A percentile compares a stretch with the other conserved stretches of the same genome.
Evolutionary conservation across 306 rosid species (phyloP).

Genomic region (Cucumis hystrix): DNA sequence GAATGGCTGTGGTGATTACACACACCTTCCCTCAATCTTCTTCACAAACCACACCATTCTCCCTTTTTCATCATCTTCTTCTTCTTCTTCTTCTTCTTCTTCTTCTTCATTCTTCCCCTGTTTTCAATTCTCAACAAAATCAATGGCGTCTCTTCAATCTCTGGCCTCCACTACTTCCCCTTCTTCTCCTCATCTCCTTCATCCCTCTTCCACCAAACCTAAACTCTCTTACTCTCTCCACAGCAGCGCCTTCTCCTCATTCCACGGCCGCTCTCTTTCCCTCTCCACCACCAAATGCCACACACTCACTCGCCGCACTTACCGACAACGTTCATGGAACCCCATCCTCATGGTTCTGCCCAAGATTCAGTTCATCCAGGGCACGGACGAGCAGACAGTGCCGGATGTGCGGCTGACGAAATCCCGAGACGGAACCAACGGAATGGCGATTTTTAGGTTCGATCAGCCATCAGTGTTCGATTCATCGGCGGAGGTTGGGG

Average conservation of each 20-base stretch:
- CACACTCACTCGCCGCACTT: constrained; percentile 10
- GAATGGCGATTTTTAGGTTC: constrained; percentile 82
- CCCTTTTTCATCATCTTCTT: neutral
- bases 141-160: constrained; percentile 74
- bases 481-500: constrained; percentile 91
- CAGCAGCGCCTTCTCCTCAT: constrained; percentile 41
- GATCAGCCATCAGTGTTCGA: constrained; percentile 94
- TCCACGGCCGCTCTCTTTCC: constrained; percentile 49
- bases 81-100: neutral
- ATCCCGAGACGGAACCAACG: constrained; percentile 91
- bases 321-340: constrained; percentile 10
- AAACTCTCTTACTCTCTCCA: constrained; percentile 11
- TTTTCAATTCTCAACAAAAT: neutral
- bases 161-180: constrained; percentile 55
- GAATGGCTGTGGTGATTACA: constrained; percentile 54
- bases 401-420: constrained; percentile 89
- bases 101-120: no score
- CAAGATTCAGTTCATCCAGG: constrained; percentile 87
- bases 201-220: constrained; percentile 45
- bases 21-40: constrained; percentile 16
- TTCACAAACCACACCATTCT: constrained; percentile 29
- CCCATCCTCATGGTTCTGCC: constrained; percentile 53
- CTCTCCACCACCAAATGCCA: constrained; percentile 22
- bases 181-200: constrained; percentile 42
- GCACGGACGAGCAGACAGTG: constrained; percentile 86